Base-by-base conservation (phyloP, 225 moss, liverwort and hornwort genomes). In the Physcomitrellopsis africana region DNA sequence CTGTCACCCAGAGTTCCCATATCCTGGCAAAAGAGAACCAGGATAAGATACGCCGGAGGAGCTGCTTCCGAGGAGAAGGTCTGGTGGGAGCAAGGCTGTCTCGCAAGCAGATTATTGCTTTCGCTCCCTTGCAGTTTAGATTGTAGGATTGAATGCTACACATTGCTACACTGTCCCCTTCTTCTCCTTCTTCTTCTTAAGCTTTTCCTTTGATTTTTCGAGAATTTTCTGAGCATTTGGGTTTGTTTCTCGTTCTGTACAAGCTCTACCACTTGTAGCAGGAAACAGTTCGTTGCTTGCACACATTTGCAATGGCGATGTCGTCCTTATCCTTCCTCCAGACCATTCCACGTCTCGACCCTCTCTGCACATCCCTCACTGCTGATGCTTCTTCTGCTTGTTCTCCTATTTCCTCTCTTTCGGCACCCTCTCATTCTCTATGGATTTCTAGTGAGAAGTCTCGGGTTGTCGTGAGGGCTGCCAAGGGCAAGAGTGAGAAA, bases 401-500 rank as follows among this genome's bases (percentile, higher is more conserved):
- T 61, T 60, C 69, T 54, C 70, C 54, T 10, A 60, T 69, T 23
- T 80, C 68, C 77, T 73, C 65, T 9, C 47, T 66, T 54, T 83
- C 69, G 45, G 19, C 65, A 60, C 41, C 66, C n/a, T 41, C 45
- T 2, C 51, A 51, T 52, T 52, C 65, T 16, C 37, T 60, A 20
- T 51, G 84, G 70, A 56, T 55, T 74, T 77, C 74, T 45, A 49
- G 17, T 41, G 67, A 72, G 55, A 17, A 62, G 72, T 58, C 65
- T 69, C 76, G 58, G 61, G 32, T 60, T 12, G 54, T 57, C 20
- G 57, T 68, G 11, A 59, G 37, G 74, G 77, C 70, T 46, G 51
- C 70, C 44, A 83, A 78, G 54, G 72, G 72, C 43, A 88, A 81
- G 76, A 80, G 69, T 23, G 82, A 85, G 41, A 75, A 49, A 22